Evolutionary conservation across 805 yeast genomes (phyloP), one percentile per base, ranked within the genome.

Genomic region (Wickerhamiella siamensis): DNA sequence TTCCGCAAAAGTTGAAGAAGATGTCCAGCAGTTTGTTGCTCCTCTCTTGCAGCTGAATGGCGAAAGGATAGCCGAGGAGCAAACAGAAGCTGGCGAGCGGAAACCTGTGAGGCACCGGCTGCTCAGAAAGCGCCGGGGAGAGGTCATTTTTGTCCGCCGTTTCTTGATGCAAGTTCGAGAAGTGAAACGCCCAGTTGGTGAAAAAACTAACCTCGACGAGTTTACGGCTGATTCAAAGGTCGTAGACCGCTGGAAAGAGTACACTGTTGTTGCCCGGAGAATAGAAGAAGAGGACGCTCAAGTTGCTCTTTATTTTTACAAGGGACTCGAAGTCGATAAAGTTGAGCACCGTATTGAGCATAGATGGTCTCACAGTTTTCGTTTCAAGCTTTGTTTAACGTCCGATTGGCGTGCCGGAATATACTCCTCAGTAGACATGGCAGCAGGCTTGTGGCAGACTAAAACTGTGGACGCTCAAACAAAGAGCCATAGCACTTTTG

Each of bases 191-290:
- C 46, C 12, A 31, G 36, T 26, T n/a, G 40, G 36, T 5, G 24
- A 64, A 4, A 46, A 52, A 1, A 48, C 58, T 10, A 67, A 70
- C 44, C 64, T 69, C 12, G 83, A 77, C 45, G 54, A 59, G 8
- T 76, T 73, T 43, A 62, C 68, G 1, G 64, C 66, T 20, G 74
- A 73, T 33, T 66, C 82, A 0, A 60, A 79, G 40, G 68, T 81
- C 1, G 46, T 67, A 8, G 87, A 82, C 43, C 61, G 84, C 38
- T 84, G 95, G 91, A 74, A 70, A 46, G 95, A 87, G 55, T 83
- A 76, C 54, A 62, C 75, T 21, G 79, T 81, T 2, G 83, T 81
- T 2, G 77, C 79, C 1, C 63, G 88, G 45, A 69, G 72, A n/a
- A 74, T 82, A 0, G 76, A 73, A 14, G 60, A 66, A 43, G 38